phyloP scores from a whole-genome alignment of 257 asterid species.

The Henckelia pumila region DNA sequence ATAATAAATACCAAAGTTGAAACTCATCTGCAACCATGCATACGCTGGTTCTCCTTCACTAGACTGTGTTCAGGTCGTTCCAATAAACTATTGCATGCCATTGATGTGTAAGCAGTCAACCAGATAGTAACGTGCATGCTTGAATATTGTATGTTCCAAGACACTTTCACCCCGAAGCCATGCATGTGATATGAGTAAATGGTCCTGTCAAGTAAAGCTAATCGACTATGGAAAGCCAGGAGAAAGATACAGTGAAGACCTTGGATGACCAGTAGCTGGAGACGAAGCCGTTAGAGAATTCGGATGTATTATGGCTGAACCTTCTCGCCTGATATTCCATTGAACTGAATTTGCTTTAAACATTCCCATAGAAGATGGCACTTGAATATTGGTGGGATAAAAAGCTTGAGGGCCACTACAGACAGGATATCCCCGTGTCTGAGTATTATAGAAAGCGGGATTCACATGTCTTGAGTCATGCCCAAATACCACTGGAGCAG shows the following conservation, averaged over 20 bases:
- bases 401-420: conserved; percentile 32
- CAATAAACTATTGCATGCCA: conserved; percentile 7
- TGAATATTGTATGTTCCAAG: background rate
- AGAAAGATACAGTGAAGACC: conserved; percentile 35
- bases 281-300: conserved; percentile 31
- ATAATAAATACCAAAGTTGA: conserved; percentile 18
- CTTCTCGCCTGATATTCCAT: conserved; percentile 43
- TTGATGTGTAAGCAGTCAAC: conserved; percentile 10
- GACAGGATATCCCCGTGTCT: conserved; percentile 32
- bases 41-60: conserved; percentile 25
- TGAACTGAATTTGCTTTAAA: conserved; percentile 27
- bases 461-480: conserved; percentile 30
- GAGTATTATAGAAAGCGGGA: conserved; percentile 32
- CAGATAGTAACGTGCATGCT: background rate
- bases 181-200: background rate
- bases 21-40: conserved; percentile 31
- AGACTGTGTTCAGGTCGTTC: conserved; percentile 23
- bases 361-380: conserved; percentile 29
- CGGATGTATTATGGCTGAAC: conserved; percentile 18
- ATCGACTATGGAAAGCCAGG: conserved; percentile 37
- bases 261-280: conserved; percentile 30
- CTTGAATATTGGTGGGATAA: conserved; percentile 29
- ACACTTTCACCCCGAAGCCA: background rate
- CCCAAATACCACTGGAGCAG: conserved; percentile 19
- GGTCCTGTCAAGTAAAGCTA: conserved; percentile 19